Percentiles rank a stretch among this genome's conserved stretches.
Conservation (phyloP, 2,329 filamentous ascomycete genomes). For the Trichoderma atrobrunneum region DNA sequence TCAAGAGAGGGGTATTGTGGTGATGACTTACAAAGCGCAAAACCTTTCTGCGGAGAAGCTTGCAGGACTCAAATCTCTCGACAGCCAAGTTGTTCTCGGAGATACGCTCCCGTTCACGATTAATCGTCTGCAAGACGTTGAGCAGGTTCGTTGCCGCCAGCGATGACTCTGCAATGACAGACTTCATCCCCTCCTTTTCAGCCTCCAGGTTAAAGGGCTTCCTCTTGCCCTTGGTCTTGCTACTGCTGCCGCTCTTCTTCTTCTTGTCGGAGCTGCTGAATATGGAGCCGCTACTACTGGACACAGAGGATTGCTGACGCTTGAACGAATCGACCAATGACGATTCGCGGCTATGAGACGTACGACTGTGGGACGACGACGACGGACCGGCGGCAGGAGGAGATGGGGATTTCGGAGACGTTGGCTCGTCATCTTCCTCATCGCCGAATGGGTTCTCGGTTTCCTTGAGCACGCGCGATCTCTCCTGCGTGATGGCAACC, state of each 20-base stretch:
- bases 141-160: conserved; percentile 87
- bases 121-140: conserved; percentile 85
- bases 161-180: conserved; percentile 82
- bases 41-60: conserved; percentile 77
- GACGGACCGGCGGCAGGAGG: conserved; percentile 25
- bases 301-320: conserved; percentile 17
- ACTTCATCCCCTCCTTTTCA: conserved; percentile 83
- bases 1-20: neutral
- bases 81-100: conserved; percentile 78
- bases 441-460: conserved; percentile 70
- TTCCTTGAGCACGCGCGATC: conserved; percentile 80
- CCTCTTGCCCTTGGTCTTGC: conserved; percentile 47
- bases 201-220: conserved; percentile 78
- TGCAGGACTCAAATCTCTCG: conserved; percentile 80
- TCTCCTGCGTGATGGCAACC: conserved; percentile 70
- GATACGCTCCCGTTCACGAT: conserved; percentile 82
- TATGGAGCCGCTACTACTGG: conserved; percentile 35
- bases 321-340: conserved; percentile 12
- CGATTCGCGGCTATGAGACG: conserved; percentile 24
- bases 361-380: conserved; percentile 19
- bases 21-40: conserved; percentile 66
- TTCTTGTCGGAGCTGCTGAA: conserved; percentile 51
- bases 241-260: conserved; percentile 42
- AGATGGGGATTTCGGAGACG: conserved; percentile 29
- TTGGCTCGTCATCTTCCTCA: conserved; percentile 58